Conservation (phyloP, 352 stramenopile genomes). For the Phytophthora sojae region DNA sequence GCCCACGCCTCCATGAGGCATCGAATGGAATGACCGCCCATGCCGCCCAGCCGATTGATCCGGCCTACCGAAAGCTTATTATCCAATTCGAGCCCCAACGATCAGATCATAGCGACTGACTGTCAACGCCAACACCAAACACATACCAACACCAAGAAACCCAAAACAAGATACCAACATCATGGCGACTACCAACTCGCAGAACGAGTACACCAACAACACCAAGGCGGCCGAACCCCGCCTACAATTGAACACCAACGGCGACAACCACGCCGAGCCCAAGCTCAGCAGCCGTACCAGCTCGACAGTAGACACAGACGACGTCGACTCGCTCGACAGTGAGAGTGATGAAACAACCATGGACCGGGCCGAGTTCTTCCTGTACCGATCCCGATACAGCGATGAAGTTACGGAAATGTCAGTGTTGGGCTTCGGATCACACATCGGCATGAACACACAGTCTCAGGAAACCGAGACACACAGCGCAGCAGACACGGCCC, state of each 20-base stretch:
- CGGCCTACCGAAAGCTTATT: conserved; percentile 22
- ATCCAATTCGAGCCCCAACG: conserved; percentile 26
- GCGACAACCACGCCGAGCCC: conserved; percentile 12
- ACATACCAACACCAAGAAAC: conserved; percentile 6
- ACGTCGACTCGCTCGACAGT: conserved; percentile 11
- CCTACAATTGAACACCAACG: conserved; percentile 8
- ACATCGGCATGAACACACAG: conserved; percentile 30
- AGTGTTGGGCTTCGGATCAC: conserved; percentile 23
- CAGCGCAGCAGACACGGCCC: conserved; percentile 2
- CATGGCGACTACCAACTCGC: conserved; percentile 23
- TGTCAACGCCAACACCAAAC: conserved; percentile 15
- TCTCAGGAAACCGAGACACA: conserved; percentile 10
- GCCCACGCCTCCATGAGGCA: conserved; percentile 6
- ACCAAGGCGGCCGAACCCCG: not conserved
- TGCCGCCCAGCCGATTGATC: conserved; percentile 25
- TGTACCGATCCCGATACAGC: conserved; percentile 28
- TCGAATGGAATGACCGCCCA: conserved; percentile 25
- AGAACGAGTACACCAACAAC: conserved; percentile 23
- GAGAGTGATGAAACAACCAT: conserved; percentile 13
- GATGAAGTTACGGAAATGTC: conserved; percentile 21
- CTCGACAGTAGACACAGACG: conserved; percentile 27
- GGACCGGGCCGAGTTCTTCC: conserved; percentile 19
- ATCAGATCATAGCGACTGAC: conserved; percentile 25
- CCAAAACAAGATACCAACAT: conserved; percentile 13
- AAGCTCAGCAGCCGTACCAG: conserved; percentile 19